Conservation (phyloP, 129 eudicot species). For the carrot (Daucus carota) region DH1_v3.0 NC_030381.2:34629501-34630000, state of each 20-base stretch:
- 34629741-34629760: not conserved
- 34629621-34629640: not conserved
- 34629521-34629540: conserved; percentile 83
- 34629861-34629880: not conserved
- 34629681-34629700: conserved; percentile 76
- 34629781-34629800: not conserved
- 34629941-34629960: not conserved
- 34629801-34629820: not conserved
- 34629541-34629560: conserved; percentile 55
- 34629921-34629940: not conserved
- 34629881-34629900: not conserved
- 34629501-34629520: conserved; percentile 93
- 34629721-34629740: conserved; percentile 30
- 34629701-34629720: conserved; percentile 83
- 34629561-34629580: conserved; percentile 74
- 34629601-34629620: conserved; percentile 4
- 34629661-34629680: conserved; percentile 94
- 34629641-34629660: conserved; percentile 5
- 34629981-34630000: not conserved
- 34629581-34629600: conserved; percentile 52
- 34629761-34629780: not conserved
- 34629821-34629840: not conserved
- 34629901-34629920: not conserved
- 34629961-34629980: not conserved
- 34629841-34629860: not conserved